These are phyloP conservation scores for Neocallimastix lanati DNA, from an alignment of 192 early-diverging fungal genomes.

Conservation along the genomic window DNA sequence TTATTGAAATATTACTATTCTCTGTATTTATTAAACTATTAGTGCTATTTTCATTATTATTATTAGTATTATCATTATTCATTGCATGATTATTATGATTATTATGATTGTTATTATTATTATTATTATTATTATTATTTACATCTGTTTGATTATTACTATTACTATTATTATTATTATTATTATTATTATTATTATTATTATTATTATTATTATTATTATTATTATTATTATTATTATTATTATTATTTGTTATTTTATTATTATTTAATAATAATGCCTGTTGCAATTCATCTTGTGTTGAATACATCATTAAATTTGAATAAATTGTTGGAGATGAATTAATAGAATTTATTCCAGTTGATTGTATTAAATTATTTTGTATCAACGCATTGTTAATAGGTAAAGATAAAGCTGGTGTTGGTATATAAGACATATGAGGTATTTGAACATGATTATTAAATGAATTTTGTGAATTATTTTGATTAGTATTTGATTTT, in stretches of 20 bases:
- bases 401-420: not conserved
- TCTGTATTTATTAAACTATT: too few species aligned
- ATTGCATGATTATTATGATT: too few species aligned
- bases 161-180: too few species aligned
- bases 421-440: not conserved
- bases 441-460: not conserved
- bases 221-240: not conserved
- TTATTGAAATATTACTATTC: too few species aligned
- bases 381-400: not conserved
- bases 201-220: not conserved
- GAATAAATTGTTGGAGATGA: not conserved
- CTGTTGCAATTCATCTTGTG: not conserved
- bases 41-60: too few species aligned
- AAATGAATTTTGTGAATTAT: not conserved
- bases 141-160: too few species aligned
- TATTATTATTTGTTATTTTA: not conserved
- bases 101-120: too few species aligned
- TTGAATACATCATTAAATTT: not conserved
- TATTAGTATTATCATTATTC: too few species aligned
- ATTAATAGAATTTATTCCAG: not conserved
- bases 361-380: not conserved
- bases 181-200: not conserved
- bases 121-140: too few species aligned
- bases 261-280: not conserved
- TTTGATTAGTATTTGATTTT: not conserved